Percentiles rank a stretch among this genome's conserved stretches.
Evolutionary conservation across 345 rosid species (phyloP).

Genomic region (Salix dunnii): DNA sequence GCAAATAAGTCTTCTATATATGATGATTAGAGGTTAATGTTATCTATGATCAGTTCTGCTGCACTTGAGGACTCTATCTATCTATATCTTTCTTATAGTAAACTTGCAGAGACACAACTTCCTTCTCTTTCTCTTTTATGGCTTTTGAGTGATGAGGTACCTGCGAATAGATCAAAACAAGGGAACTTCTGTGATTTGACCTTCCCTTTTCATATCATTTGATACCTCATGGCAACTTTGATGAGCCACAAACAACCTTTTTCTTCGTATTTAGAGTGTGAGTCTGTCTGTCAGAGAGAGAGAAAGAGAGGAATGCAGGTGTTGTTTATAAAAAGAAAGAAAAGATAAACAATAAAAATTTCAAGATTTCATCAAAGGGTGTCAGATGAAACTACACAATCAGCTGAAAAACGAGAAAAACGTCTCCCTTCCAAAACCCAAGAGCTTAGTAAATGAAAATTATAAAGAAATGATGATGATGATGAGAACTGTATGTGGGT

Average conservation of each 20-base stretch:
- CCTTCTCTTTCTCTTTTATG: constrained; percentile 15
- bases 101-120: neutral
- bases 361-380: constrained; percentile 22
- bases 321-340: neutral
- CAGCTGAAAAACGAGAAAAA: constrained; percentile 79
- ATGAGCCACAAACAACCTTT: neutral
- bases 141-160: constrained; percentile 26
- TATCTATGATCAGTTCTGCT: too few relatives aligned
- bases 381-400: constrained; percentile 60
- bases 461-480: constrained; percentile 28
- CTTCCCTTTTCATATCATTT: constrained; percentile 39
- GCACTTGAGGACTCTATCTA: neutral
- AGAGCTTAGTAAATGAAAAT: constrained; percentile 30
- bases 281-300: neutral
- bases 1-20: too few relatives aligned
- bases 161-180: constrained; percentile 43
- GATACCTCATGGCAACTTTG: constrained; percentile 24
- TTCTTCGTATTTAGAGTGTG: neutral
- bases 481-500: constrained; percentile 12
- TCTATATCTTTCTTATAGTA: neutral
- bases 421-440: constrained; percentile 49
- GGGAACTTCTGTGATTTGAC: constrained; percentile 44
- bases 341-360: neutral
- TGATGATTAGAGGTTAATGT: too few relatives aligned
- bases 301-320: neutral